These are phyloP conservation scores for Saccharomycopsis oosterbeekiorum DNA, from an alignment of 805 yeast genomes.

Conservation along the genomic window DNA sequence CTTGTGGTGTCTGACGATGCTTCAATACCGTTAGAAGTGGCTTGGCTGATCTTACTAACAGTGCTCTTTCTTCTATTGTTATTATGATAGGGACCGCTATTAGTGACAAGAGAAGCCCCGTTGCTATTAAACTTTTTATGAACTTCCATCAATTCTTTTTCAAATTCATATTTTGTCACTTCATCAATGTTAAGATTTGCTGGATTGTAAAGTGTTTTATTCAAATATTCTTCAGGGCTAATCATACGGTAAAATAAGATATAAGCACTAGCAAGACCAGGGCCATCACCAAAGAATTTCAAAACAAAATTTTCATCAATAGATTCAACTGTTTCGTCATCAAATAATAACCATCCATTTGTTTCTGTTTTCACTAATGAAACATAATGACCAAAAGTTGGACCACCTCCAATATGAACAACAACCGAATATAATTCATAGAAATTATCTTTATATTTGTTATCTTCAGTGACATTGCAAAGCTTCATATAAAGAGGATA, in stretches of 20 bases:
- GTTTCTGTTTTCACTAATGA: conserved; percentile 69
- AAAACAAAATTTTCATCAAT: conserved; percentile 77
- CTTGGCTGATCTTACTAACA: background rate
- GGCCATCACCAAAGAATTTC: conserved; percentile 79
- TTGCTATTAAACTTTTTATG: background rate
- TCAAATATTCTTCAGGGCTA: conserved; percentile 29
- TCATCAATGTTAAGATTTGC: conserved; percentile 8
- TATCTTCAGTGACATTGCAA: conserved; percentile 52
- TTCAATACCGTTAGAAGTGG: background rate
- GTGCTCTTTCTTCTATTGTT: background rate
- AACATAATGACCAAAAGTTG: conserved; percentile 95
- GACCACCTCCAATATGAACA: conserved; percentile 95
- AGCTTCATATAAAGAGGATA: conserved; percentile 69
- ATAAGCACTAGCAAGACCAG: conserved; percentile 87
- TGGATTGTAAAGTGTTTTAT: conserved; percentile 23
- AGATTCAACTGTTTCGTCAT: conserved; percentile 88
- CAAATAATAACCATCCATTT: conserved; percentile 86
- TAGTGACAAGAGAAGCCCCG: background rate
- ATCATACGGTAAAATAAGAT: conserved; percentile 69
- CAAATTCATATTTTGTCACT: background rate
- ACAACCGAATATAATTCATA: conserved; percentile 83
- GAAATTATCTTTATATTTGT: conserved; percentile 35
- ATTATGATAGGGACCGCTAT: background rate
- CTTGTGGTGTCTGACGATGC: background rate
- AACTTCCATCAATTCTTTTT: background rate